These are phyloP conservation scores for Seiridium unicorne DNA, from an alignment of 2,329 filamentous ascomycete species.

Conservation along the genomic window DNA sequence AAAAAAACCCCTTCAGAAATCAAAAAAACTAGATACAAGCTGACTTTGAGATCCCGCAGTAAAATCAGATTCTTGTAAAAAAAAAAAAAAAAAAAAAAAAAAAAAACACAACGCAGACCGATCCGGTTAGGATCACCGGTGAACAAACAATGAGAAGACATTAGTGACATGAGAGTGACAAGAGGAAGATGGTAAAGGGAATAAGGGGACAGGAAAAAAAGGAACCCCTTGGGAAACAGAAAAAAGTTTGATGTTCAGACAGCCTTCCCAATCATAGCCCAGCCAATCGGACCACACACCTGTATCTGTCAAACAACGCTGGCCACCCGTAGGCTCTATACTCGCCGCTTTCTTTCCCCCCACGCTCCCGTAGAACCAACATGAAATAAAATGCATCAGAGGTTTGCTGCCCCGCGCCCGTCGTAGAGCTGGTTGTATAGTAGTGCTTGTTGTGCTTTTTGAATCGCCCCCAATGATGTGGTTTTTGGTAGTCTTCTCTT, in stretches of 20 bases:
- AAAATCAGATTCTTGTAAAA: background rate
- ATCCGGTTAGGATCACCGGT: background rate
- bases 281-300: background rate
- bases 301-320: background rate
- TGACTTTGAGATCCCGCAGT: background rate
- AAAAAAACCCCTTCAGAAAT: background rate
- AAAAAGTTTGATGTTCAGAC: constrained; percentile 11
- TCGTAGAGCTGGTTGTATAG: background rate
- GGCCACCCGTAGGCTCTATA: no score
- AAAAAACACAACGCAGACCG: constrained; percentile 1
- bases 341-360: background rate
- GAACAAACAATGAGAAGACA: background rate
- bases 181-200: constrained; percentile 2
- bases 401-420: background rate
- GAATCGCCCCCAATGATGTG: background rate
- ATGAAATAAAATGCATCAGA: background rate
- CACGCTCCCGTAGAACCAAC: no score
- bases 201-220: constrained; percentile 10
- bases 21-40: background rate
- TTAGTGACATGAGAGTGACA: constrained; percentile 1
- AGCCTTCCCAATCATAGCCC: constrained; percentile 3
- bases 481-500: background rate
- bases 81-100: background rate
- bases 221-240: background rate
- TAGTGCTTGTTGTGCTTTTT: background rate